These are phyloP conservation scores for Coemansia sp. DNA, from an alignment of 192 early-diverging fungal species.

Conservation along the genomic window DNA sequence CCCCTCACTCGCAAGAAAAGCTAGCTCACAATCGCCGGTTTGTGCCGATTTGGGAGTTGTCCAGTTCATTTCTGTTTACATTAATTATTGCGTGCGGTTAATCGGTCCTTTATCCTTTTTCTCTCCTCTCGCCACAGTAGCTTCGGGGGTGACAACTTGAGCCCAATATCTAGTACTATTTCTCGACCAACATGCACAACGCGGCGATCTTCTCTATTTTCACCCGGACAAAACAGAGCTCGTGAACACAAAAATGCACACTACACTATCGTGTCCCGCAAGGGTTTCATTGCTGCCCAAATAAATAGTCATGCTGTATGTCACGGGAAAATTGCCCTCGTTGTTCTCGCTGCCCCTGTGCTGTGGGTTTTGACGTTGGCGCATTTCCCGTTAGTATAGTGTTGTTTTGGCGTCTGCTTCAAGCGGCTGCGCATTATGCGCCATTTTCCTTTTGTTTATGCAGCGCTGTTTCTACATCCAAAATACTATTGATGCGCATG, in stretches of 20 bases:
- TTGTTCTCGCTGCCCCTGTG: not conserved
- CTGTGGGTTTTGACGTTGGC: conserved; percentile 12
- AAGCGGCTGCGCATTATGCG: conserved; percentile 2
- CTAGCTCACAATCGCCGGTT: not conserved
- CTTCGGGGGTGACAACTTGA: not conserved
- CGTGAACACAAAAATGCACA: conserved; percentile 4
- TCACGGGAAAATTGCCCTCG: conserved; percentile 2
- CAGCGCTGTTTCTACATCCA: not conserved
- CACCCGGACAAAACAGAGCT: not conserved
- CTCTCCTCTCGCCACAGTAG: not conserved
- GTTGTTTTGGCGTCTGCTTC: not conserved
- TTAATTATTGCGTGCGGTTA: not conserved
- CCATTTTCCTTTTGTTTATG: not conserved
- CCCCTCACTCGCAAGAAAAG: not conserved
- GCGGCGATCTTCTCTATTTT: conserved; percentile 7
- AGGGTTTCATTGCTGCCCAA: conserved; percentile 11
- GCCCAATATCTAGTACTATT: conserved; percentile 4
- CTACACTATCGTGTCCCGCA: conserved; percentile 12
- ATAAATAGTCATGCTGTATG: not conserved
- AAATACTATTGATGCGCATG: no score
- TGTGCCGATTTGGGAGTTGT: not conserved
- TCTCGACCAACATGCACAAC: conserved; percentile 1
- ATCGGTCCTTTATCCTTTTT: not conserved
- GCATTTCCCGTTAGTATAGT: conserved; percentile 16
- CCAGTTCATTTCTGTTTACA: not conserved